A percentile compares a stretch with the other conserved stretches of the same genome.
phyloP scores from a whole-genome alignment of 139 green algal species.

The Nannochloris sp. region DNA sequence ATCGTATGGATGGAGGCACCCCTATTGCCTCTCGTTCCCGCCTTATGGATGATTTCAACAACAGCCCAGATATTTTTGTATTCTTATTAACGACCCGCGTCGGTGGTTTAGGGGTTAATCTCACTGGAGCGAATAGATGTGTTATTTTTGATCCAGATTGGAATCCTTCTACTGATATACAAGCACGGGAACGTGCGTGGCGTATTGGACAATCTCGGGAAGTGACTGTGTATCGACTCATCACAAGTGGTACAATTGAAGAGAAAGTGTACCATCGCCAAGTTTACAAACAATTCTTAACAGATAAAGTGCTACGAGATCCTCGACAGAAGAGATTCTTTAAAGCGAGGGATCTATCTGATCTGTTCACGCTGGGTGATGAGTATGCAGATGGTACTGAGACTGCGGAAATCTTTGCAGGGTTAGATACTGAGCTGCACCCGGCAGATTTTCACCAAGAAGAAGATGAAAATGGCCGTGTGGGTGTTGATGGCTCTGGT shows the following conservation, averaged over 20 bases:
- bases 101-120: constrained; percentile 93
- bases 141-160: constrained; percentile 97
- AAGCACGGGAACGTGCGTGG: constrained; percentile 93
- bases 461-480: constrained; percentile 5
- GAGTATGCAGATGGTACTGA: constrained; percentile 57
- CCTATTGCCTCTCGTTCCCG: constrained; percentile 51
- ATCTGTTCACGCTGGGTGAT: constrained; percentile 89
- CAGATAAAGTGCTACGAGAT: constrained; percentile 72
- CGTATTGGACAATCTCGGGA: constrained; percentile 87
- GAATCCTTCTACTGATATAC: constrained; percentile 88
- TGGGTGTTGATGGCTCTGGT: not conserved
- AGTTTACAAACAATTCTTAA: constrained; percentile 42
- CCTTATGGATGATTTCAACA: constrained; percentile 87
- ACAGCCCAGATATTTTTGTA: constrained; percentile 60
- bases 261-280: constrained; percentile 96
- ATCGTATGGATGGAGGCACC: constrained; percentile 93
- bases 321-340: constrained; percentile 91
- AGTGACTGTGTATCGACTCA: constrained; percentile 90
- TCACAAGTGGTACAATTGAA: constrained; percentile 95
- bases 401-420: constrained; percentile 72
- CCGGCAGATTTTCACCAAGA: not conserved
- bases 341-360: constrained; percentile 73
- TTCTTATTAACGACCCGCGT: constrained; percentile 97
- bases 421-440: constrained; percentile 27
- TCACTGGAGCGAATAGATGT: constrained; percentile 89